Evolutionary conservation across 1,139 yeast species (phyloP).

Genomic region (Suhomyces yuchorum): DNA sequence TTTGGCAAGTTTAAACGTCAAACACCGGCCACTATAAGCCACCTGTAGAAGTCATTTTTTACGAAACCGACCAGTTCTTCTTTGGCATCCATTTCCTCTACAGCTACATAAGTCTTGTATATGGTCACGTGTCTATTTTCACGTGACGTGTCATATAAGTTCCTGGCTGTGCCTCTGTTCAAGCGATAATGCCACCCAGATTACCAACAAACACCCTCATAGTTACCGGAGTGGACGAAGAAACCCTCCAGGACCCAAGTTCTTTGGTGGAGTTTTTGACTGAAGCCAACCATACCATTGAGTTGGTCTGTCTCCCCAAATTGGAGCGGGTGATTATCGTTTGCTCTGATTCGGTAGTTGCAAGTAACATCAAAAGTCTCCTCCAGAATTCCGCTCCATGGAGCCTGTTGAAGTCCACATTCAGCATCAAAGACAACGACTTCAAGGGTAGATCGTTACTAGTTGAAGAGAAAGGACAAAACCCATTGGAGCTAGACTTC

Average conservation of each 20-base stretch:
- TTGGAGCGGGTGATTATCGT: slow-evolving; percentile 41
- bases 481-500: neutral
- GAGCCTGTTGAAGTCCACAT: slow-evolving; percentile 26
- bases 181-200: slow-evolving; percentile 3
- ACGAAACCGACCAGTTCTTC: too few species aligned
- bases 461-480: neutral
- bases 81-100: too few species aligned
- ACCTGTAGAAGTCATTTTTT: too few species aligned
- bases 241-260: slow-evolving; percentile 29
- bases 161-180: neutral
- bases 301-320: slow-evolving; percentile 38
- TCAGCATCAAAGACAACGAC: slow-evolving; percentile 39
- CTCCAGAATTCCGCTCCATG: slow-evolving; percentile 23
- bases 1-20: too few species aligned
- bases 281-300: slow-evolving; percentile 26
- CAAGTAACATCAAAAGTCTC: slow-evolving; percentile 25
- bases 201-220: slow-evolving; percentile 45
- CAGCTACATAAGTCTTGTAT: too few species aligned
- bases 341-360: slow-evolving; percentile 29
- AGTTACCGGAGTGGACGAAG: slow-evolving; percentile 32
- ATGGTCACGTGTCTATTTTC: neutral
- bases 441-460: slow-evolving; percentile 14
- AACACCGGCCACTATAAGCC: too few species aligned
- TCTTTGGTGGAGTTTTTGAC: slow-evolving; percentile 30
- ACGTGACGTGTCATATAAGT: neutral